Evolutionary conservation across 495 filamentous ascomycete species (phyloP).

Genomic region (Hyphodiscus hymeniophilus): DNA sequence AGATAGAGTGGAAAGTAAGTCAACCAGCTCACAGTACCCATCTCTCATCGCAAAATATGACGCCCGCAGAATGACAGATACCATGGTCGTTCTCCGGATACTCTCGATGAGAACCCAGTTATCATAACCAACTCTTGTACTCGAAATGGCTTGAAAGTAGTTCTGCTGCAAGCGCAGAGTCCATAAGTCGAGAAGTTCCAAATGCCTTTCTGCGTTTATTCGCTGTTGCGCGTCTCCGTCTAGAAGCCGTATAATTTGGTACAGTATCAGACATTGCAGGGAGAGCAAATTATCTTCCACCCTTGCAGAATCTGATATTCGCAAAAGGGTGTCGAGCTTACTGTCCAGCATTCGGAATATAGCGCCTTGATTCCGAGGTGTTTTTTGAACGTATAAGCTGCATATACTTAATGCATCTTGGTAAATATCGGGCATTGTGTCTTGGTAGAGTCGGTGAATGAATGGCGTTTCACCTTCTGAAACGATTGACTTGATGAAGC

Average conservation of each 20-base stretch:
- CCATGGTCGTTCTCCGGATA: constrained; percentile 6
- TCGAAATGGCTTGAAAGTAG: neutral
- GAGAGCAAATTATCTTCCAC: constrained; percentile 2
- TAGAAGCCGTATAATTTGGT: constrained; percentile 2
- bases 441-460: constrained; percentile 2
- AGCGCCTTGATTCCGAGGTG: neutral
- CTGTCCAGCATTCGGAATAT: constrained; percentile 2
- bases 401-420: constrained; percentile 8
- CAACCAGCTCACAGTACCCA: constrained; percentile 3
- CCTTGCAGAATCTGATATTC: neutral
- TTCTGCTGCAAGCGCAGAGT: neutral
- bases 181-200: constrained; percentile 5
- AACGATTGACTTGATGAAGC: neutral
- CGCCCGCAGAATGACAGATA: constrained; percentile 7
- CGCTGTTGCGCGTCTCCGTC: neutral
- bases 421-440: neutral
- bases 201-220: neutral
- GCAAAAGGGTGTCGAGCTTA: neutral
- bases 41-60: neutral
- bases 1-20: constrained; percentile 4
- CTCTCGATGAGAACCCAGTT: constrained; percentile 13
- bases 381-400: neutral
- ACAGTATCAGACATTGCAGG: constrained; percentile 2
- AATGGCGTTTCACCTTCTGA: constrained; percentile 2
- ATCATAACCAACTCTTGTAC: neutral